Percentiles rank a stretch among this genome's conserved stretches.
Conservation (phyloP, 306 rosid species). For the Lupinus albus region DNA sequence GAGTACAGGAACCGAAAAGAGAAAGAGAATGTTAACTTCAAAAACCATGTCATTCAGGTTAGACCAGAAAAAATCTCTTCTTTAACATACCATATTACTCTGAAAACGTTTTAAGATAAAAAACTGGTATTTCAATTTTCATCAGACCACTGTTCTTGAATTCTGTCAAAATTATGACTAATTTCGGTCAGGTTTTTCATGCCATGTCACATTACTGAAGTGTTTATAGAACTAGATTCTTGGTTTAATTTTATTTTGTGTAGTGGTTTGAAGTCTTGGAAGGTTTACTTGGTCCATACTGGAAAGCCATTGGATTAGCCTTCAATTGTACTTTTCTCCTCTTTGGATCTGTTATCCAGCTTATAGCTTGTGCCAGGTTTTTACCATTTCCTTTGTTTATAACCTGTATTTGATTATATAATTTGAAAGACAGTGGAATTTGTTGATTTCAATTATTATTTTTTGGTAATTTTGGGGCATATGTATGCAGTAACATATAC, state of each 20-base stretch:
- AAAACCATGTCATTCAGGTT: conserved; percentile 98
- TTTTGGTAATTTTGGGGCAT: conserved; percentile 11
- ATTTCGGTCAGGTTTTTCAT: too few species aligned
- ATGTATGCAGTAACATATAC: conserved; percentile 74
- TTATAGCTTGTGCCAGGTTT: conserved; percentile 96
- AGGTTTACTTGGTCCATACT: conserved; percentile 86
- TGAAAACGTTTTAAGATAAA: background rate
- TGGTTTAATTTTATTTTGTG: conserved; percentile 5
- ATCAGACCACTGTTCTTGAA: too few species aligned
- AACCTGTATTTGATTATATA: background rate
- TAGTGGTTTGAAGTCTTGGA: conserved; percentile 98
- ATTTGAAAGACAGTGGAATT: background rate
- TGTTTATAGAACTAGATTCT: background rate
- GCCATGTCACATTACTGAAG: background rate
- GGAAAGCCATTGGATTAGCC: conserved; percentile 90
- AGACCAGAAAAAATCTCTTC: conserved; percentile 4
- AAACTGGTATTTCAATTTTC: background rate
- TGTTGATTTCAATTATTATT: conserved; percentile 1
- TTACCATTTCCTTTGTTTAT: background rate
- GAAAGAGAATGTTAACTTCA: conserved; percentile 89
- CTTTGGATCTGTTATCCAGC: conserved; percentile 93
- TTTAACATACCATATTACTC: conserved; percentile 18
- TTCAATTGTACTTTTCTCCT: conserved; percentile 96
- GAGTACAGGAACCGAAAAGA: conserved; percentile 86
- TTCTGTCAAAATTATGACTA: background rate